These are phyloP conservation scores for Homolaphlyctis polyrhiza DNA, from an alignment of 371 early-diverging fungal genomes.

Conservation along the genomic window DNA sequence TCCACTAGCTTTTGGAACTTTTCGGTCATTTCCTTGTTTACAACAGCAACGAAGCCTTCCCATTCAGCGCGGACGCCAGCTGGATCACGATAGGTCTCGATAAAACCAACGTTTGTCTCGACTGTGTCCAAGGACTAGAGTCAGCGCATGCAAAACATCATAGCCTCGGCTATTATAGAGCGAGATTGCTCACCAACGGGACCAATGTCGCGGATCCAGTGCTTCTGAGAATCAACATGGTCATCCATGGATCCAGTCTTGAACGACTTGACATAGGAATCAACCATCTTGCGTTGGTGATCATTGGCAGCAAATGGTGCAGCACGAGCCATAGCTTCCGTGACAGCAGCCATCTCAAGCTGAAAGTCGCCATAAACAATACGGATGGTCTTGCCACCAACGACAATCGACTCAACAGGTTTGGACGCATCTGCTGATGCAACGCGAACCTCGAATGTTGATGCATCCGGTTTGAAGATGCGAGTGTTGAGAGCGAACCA, in stretches of 20 bases:
- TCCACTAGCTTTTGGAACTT: conserved; percentile 54
- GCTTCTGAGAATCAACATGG: conserved; percentile 52
- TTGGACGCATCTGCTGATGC: conserved; percentile 27
- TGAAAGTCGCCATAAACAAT: conserved; percentile 49
- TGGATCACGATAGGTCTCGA: conserved; percentile 59
- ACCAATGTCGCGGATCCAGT: conserved; percentile 58
- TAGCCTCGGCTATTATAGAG: conserved; percentile 53
- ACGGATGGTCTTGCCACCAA: conserved; percentile 31
- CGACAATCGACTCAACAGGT: conserved; percentile 4
- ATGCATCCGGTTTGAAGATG: conserved; percentile 40
- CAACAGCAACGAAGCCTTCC: conserved; percentile 63
- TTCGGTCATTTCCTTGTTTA: conserved; percentile 56
- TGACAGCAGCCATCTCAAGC: conserved; percentile 34
- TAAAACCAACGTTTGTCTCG: conserved; percentile 22
- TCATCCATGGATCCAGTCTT: conserved; percentile 52
- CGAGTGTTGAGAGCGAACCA: conserved; percentile 32
- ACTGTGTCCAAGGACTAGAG: conserved; percentile 4
- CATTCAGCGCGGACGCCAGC: conserved; percentile 63
- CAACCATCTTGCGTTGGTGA: conserved; percentile 49
- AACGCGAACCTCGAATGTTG: conserved; percentile 29
- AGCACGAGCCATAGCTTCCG: conserved; percentile 40
- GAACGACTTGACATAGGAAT: conserved; percentile 46
- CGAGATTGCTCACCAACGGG: conserved; percentile 42
- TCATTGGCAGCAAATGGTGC: conserved; percentile 49
- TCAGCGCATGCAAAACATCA: conserved; percentile 8